Percentiles rank a stretch among this genome's conserved stretches.
Evolutionary conservation across 768 basidiomycete species (phyloP).

Genomic region (Suillus subaureus): DNA sequence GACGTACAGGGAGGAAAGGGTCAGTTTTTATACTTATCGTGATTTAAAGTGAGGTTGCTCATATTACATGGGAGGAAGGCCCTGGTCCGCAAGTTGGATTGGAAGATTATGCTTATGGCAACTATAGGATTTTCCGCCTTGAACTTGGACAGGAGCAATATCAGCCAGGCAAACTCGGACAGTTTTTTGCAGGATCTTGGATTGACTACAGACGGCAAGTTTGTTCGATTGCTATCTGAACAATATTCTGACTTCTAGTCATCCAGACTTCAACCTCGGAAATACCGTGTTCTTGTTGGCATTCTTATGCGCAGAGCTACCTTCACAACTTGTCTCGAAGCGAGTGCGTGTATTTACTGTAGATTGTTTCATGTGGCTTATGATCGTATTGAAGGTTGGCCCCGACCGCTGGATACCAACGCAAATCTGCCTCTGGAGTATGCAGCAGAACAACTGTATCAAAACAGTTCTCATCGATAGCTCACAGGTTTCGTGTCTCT

Average conservation of each 20-base stretch:
- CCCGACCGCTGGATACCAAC: slow-evolving; percentile 67
- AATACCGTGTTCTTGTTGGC: slow-evolving; percentile 54
- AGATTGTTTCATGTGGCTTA: background rate
- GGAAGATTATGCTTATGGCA: slow-evolving; percentile 61
- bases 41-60: background rate
- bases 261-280: slow-evolving; percentile 55
- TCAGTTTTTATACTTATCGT: slow-evolving; percentile 17
- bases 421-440: slow-evolving; percentile 58
- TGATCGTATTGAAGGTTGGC: slow-evolving; percentile 43
- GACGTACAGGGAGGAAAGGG: slow-evolving; percentile 59
- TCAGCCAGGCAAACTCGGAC: slow-evolving; percentile 60
- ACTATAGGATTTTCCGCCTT: slow-evolving; percentile 59
- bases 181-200: slow-evolving; percentile 58
- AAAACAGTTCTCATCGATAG: background rate
- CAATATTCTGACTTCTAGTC: background rate
- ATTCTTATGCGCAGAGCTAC: slow-evolving; percentile 59
- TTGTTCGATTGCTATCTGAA: slow-evolving; percentile 13
- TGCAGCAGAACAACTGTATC: background rate
- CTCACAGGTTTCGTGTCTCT: slow-evolving; percentile 43
- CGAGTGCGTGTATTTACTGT: slow-evolving; percentile 36
- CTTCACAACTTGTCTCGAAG: slow-evolving; percentile 65
- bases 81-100: slow-evolving; percentile 58
- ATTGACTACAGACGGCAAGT: slow-evolving; percentile 49
- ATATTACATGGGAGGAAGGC: slow-evolving; percentile 31
- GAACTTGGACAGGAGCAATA: slow-evolving; percentile 55